These are phyloP conservation scores for Trichoderma sp. DNA, from an alignment of 2,329 filamentous ascomycete species.

Conservation along the genomic window DNA sequence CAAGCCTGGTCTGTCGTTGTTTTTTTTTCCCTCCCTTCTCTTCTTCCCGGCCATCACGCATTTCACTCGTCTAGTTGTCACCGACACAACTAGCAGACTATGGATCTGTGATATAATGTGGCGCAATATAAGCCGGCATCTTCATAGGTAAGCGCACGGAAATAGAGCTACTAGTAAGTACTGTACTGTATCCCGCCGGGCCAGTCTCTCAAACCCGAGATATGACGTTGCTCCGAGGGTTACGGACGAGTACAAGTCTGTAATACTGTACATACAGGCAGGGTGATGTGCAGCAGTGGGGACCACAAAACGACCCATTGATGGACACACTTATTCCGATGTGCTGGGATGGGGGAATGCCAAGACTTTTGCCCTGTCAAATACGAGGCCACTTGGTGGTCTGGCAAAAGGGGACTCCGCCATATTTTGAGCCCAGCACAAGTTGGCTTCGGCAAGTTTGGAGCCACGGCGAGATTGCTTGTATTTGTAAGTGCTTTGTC, in stretches of 20 bases:
- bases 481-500: neutral
- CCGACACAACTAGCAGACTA: neutral
- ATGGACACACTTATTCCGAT: conserved; percentile 16
- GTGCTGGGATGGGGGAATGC: conserved; percentile 1
- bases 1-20: neutral
- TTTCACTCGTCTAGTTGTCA: neutral
- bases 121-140: neutral
- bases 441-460: neutral
- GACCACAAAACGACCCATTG: conserved; percentile 13
- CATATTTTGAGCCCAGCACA: neutral
- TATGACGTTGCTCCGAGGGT: neutral
- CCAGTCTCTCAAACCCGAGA: neutral
- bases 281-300: conserved; percentile 14
- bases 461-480: neutral
- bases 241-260: neutral
- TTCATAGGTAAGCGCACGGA: neutral
- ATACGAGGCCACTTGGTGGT: conserved; percentile 19
- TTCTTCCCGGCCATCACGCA: neutral
- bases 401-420: conserved; percentile 15
- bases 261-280: neutral
- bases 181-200: neutral
- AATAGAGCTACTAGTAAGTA: too few relatives aligned
- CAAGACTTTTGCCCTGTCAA: conserved; percentile 8
- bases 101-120: neutral
- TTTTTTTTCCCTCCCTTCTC: neutral